Conservation (phyloP, 2,329 filamentous ascomycete species). For the Trichoderma polysporum region DNA sequence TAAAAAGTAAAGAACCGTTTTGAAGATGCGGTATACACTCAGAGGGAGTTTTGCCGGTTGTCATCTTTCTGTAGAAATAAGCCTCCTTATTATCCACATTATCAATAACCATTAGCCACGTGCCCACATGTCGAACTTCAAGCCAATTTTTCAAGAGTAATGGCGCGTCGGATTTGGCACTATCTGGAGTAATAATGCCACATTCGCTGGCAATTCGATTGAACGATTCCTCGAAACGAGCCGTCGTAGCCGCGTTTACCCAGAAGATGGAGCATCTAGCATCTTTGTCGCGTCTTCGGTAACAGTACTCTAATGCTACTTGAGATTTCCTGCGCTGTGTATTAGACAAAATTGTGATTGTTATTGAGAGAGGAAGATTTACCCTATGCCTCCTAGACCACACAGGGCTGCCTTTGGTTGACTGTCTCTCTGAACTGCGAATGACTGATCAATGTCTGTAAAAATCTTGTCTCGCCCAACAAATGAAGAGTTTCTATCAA, state of each 20-base stretch:
- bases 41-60: constrained; percentile 9
- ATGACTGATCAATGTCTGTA: constrained; percentile 7
- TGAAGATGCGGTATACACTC: constrained; percentile 13
- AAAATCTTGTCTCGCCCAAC: constrained; percentile 5
- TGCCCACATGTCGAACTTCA: not conserved
- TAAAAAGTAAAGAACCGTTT: constrained; percentile 10
- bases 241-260: constrained; percentile 11
- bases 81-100: constrained; percentile 15
- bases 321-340: constrained; percentile 4
- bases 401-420: constrained; percentile 17
- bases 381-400: constrained; percentile 18
- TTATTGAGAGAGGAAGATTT: not conserved
- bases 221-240: constrained; percentile 19
- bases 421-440: not conserved
- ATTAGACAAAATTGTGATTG: not conserved
- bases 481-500: constrained; percentile 15
- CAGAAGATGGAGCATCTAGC: constrained; percentile 14
- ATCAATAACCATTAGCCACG: constrained; percentile 17
- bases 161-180: constrained; percentile 3
- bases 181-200: not conserved
- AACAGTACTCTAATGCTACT: constrained; percentile 17
- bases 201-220: constrained; percentile 17
- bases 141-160: constrained; percentile 14
- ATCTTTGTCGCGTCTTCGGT: not conserved
- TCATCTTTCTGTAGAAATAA: not conserved